phyloP scores from a whole-genome alignment of 2,329 filamentous ascomycete species.

The Didymosphaeria variabile region DNA sequence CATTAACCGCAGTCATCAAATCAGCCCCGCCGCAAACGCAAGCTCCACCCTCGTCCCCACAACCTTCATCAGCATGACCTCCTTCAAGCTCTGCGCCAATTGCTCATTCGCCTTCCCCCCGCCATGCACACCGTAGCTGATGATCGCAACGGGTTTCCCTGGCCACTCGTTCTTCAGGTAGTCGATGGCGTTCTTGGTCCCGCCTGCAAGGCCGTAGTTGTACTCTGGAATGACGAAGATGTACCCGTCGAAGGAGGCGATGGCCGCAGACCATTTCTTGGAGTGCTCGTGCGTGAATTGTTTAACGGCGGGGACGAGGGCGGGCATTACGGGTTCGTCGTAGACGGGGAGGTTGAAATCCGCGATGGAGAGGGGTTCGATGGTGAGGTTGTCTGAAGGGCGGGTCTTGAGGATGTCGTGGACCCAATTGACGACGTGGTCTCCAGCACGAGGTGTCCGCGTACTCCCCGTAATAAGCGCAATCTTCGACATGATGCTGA shows the following conservation, averaged over 20 bases:
- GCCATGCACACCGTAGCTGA: constrained; percentile 63
- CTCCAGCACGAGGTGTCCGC: constrained; percentile 17
- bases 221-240: constrained; percentile 65
- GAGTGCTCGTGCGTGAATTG: constrained; percentile 55
- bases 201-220: constrained; percentile 64
- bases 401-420: constrained; percentile 16
- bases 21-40: constrained; percentile 17
- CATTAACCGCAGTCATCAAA: constrained; percentile 15
- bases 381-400: constrained; percentile 15
- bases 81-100: constrained; percentile 15
- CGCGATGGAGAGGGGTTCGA: constrained; percentile 31
- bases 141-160: constrained; percentile 62
- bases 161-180: constrained; percentile 68
- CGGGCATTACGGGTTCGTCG: constrained; percentile 55
- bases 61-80: constrained; percentile 22
- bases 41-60: constrained; percentile 18
- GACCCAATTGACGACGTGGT: constrained; percentile 17
- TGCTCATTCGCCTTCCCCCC: constrained; percentile 35
- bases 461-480: constrained; percentile 22
- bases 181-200: constrained; percentile 70
- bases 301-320: constrained; percentile 47
- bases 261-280: constrained; percentile 56
- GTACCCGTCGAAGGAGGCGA: constrained; percentile 58
- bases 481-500: constrained; percentile 29
- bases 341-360: constrained; percentile 57